Evolutionary conservation across 176 grass and related monocot genomes (phyloP), one percentile per base, ranked within the genome.

Genomic region (Thinopyrum elongatum): DNA sequence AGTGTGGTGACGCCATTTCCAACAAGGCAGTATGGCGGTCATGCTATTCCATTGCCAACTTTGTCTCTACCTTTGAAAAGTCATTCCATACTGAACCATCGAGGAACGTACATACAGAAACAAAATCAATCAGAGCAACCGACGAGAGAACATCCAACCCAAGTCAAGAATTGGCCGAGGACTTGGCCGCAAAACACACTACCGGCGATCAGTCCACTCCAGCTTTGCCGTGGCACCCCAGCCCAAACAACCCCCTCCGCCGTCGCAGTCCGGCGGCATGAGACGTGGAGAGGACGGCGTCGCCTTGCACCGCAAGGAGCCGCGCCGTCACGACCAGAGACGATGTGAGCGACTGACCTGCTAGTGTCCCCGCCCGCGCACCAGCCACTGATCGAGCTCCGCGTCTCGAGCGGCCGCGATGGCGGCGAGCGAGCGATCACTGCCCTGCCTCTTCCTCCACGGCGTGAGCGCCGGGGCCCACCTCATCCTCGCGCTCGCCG

Each of bases 251-350:
- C 15, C 12, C 6, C 41, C 25, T 47, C 46, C 41, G 70, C 70
- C 11, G 70, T 73, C 70, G 70, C 76, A 25, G 25, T 28, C 57
- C 55, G 19, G 55, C 55, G 55, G 57, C 57, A 21, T 34, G 47
- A 77, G 59, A 77, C 75, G 41, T 39, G 82, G 5, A 9, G 84
- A 25, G 14, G 23, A 49, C 16, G 23, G 17, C 15, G 70, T 38
- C 85, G 15, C 0, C 88, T 82, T 90, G 88, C 64, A 17, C n/a
- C 30, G 1, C 88, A 90, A 90, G 88, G 83, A 70, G 76, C 79
- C 71, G 72, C 36, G 86, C 84, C 60, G 25, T 75, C 82, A 74
- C 25, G 67, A 12, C 66, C 33, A 69, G 66, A 31, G 17, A 2
- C 26, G 62, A 22, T 62, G 79, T 61, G 44, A 22, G 49, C n/a